Base-by-base conservation (phyloP, 805 yeast genomes). In the Yamadazyma sp. region DNA sequence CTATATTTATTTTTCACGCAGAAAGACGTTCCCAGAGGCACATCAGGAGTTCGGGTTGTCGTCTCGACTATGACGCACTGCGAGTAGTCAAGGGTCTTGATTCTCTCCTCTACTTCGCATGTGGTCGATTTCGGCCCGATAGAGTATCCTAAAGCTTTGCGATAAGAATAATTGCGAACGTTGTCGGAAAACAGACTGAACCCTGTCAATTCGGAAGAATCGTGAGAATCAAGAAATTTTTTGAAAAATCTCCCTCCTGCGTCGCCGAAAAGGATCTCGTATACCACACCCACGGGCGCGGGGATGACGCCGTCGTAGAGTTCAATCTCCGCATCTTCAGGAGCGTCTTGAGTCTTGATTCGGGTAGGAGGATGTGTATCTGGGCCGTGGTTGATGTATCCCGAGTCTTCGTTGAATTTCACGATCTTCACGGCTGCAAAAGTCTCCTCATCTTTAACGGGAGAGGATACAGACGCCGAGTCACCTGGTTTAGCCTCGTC, bases 101-200 rank as follows among this genome's bases (percentile, higher is more conserved):
- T 68, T 0, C 70, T 64, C 49, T 89, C 96, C 3, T 59, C 61
- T 5, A 67, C 70, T 21, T 79, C 77, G 55, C 95, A 86, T 40
- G 73, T 78, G 2, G 99, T 90, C 16, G 91, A 87, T 51, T 87
- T 89, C 9, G 99, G 99, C 0, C 99, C 99, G 24, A 93, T 79
- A 1, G 96, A 76, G 37, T 77, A 89, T 36, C 80, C 78, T 40
- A 93, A 69, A 1, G 83, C 87, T 59, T 86, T 86, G 33, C 75
- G 73, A 59, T 90, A 93, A 4, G 74, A 70, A 54, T 76, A 90
- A 3, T 63, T 57, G 37, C 95, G 15, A 61, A 6, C 7, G 22
- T 15, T 12, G 11, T 30, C 35, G n/a, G n/a, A 6, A 31, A 71
- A 70, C 11, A 54, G 44, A 6, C 53, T 57, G 38, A 64, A 70